phyloP scores from a whole-genome alignment of 768 basidiomycete species.

The Cystobasidium ongulense region DNA sequence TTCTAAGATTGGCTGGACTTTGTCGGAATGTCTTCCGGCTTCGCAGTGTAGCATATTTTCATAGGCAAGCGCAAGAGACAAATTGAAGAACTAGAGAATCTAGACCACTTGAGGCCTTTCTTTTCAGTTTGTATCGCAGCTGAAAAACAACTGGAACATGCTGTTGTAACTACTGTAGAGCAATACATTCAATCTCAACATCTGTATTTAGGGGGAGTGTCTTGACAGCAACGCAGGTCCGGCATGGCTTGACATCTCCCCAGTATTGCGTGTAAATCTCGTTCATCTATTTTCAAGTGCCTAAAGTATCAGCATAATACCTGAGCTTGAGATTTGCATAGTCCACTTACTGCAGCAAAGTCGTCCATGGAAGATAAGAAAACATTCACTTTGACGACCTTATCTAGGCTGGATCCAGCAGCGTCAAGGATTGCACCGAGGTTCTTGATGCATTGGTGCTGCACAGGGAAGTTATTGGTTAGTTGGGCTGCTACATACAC shows the following conservation, averaged over 20 bases:
- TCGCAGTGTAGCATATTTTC: too few species aligned
- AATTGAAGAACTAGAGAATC: too few species aligned
- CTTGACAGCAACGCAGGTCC: slow-evolving; percentile 5
- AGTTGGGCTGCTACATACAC: neutral
- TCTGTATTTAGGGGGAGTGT: slow-evolving; percentile 3
- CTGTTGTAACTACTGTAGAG: neutral
- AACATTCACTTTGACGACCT: slow-evolving; percentile 4
- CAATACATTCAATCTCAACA: slow-evolving; percentile 7
- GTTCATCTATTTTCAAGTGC: neutral
- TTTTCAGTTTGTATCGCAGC: too few species aligned
- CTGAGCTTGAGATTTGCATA: neutral
- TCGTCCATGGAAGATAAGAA: slow-evolving; percentile 9
- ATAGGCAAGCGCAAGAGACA: too few species aligned
- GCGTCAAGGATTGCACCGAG: neutral
- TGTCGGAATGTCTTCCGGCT: too few species aligned
- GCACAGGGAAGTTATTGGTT: neutral
- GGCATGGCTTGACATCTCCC: slow-evolving; percentile 3
- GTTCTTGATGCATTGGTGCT: slow-evolving; percentile 10
- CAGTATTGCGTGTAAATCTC: slow-evolving; percentile 5
- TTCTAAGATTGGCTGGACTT: too few species aligned
- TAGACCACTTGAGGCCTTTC: too few species aligned
- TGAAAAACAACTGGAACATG: too few species aligned
- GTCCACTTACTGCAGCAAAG: neutral
- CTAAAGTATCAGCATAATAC: neutral
- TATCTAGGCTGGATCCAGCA: neutral